These are phyloP conservation scores for Pythium utonaiense DNA, from an alignment of 352 stramenopile species.

Conservation along the genomic window DNA sequence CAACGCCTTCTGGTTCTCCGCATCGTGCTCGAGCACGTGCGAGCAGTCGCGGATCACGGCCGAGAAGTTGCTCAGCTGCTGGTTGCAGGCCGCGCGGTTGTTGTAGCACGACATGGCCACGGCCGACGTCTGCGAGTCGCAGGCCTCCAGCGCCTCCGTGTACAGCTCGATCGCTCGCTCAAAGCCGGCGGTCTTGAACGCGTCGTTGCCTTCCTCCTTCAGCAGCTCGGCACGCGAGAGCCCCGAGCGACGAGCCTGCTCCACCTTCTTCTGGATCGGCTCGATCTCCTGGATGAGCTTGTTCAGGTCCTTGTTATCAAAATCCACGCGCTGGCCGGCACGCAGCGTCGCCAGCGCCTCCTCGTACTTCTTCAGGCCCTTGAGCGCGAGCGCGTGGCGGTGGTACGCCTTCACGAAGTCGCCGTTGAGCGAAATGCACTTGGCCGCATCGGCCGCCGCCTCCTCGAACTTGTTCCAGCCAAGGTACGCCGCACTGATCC, in stretches of 20 bases:
- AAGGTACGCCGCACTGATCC: slow-evolving; percentile 56
- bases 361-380: slow-evolving; percentile 79
- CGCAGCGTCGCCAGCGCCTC: slow-evolving; percentile 76
- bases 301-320: slow-evolving; percentile 85
- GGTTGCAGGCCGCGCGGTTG: slow-evolving; percentile 95
- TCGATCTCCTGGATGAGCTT: slow-evolving; percentile 79
- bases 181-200: slow-evolving; percentile 90
- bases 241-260: slow-evolving; percentile 59
- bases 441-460: slow-evolving; percentile 80
- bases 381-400: slow-evolving; percentile 90
- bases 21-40: slow-evolving; percentile 92
- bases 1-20: slow-evolving; percentile 94
- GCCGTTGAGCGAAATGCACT: slow-evolving; percentile 91
- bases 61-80: slow-evolving; percentile 97
- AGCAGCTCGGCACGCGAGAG: slow-evolving; percentile 84
- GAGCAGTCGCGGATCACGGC: slow-evolving; percentile 94
- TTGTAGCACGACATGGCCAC: slow-evolving; percentile 93
- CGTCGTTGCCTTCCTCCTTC: slow-evolving; percentile 93
- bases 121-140: slow-evolving; percentile 62
- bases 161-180: slow-evolving; percentile 92
- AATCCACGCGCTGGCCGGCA: slow-evolving; percentile 71
- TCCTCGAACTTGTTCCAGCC: slow-evolving; percentile 71
- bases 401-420: slow-evolving; percentile 96
- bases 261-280: slow-evolving; percentile 61
- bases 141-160: slow-evolving; percentile 89